Evolutionary conservation across 2,329 filamentous ascomycete species (phyloP).

Genomic region (Fusarium sublunatum): DNA sequence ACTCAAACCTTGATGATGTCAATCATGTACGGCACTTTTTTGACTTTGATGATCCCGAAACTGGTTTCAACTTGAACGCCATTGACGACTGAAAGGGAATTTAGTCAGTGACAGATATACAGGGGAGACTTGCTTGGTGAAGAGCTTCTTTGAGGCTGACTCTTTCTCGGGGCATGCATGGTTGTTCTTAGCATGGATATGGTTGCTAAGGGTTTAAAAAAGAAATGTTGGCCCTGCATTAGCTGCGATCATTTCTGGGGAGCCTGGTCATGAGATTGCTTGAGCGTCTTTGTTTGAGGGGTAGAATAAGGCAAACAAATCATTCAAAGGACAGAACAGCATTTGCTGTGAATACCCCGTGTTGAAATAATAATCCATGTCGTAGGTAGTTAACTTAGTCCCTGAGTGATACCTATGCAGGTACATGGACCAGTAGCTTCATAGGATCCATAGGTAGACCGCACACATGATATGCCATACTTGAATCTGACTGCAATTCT

Average conservation of each 20-base stretch:
- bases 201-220: not conserved
- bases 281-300: too few species aligned
- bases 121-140: not conserved
- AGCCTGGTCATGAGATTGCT: not conserved
- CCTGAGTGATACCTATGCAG: too few species aligned
- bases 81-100: constrained; percentile 11
- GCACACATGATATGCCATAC: too few species aligned
- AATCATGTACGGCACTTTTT: constrained; percentile 2
- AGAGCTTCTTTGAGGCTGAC: too few species aligned
- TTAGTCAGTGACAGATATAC: not conserved
- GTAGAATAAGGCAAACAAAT: too few species aligned
- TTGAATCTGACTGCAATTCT: too few species aligned
- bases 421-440: too few species aligned
- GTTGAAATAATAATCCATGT: too few species aligned
- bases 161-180: too few species aligned
- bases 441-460: too few species aligned
- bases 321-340: too few species aligned
- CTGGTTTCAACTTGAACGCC: constrained; percentile 8
- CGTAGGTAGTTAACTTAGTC: too few species aligned
- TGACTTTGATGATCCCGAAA: not conserved
- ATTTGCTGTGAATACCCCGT: not conserved
- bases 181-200: not conserved
- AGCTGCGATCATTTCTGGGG: not conserved
- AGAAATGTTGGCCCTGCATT: constrained; percentile 9
- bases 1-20: constrained; percentile 30